These are phyloP conservation scores for Xylariaceae sp. DNA, from an alignment of 2,329 filamentous ascomycete species.

Conservation along the genomic window DNA sequence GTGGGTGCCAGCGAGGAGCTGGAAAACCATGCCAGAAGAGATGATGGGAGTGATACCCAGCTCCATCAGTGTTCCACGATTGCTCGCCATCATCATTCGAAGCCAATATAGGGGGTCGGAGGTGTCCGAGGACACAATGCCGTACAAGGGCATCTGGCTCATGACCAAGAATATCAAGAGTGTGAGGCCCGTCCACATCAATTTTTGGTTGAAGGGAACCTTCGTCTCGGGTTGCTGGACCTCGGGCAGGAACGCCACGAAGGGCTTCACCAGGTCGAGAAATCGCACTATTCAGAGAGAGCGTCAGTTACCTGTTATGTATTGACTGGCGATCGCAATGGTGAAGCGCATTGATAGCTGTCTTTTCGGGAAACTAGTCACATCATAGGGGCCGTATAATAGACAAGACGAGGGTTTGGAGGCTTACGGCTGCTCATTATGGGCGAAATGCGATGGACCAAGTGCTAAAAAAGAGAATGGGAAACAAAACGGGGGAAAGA, in stretches of 20 bases:
- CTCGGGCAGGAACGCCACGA: constrained; percentile 98
- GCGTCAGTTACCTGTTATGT: constrained; percentile 21
- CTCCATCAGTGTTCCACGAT: constrained; percentile 93
- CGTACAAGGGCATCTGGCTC: constrained; percentile 97
- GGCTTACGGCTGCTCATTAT: constrained; percentile 38
- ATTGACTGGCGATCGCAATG: constrained; percentile 18
- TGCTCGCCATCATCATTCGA: constrained; percentile 99
- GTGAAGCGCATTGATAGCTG: constrained; percentile 17
- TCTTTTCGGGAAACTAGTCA: constrained; percentile 1
- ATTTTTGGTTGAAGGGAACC: constrained; percentile 96
- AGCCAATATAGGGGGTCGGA: constrained; percentile 99
- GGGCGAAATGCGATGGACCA: constrained; percentile 5
- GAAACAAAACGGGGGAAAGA: constrained; percentile 22
- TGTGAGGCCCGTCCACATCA: constrained; percentile 93
- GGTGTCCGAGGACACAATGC: constrained; percentile 97
- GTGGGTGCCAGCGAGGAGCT: constrained; percentile 98
- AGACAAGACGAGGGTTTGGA: constrained; percentile 5
- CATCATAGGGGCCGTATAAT: neutral
- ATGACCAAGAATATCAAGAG: constrained; percentile 99
- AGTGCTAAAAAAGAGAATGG: constrained; percentile 20
- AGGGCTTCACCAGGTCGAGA: constrained; percentile 99
- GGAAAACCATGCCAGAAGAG: constrained; percentile 99
- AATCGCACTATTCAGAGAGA: constrained; percentile 69
- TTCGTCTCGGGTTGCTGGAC: constrained; percentile 98
- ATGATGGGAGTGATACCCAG: constrained; percentile 98